These are phyloP conservation scores for Plectranthus barbatus DNA, from an alignment of 257 asterid species.

Conservation along the genomic window DNA sequence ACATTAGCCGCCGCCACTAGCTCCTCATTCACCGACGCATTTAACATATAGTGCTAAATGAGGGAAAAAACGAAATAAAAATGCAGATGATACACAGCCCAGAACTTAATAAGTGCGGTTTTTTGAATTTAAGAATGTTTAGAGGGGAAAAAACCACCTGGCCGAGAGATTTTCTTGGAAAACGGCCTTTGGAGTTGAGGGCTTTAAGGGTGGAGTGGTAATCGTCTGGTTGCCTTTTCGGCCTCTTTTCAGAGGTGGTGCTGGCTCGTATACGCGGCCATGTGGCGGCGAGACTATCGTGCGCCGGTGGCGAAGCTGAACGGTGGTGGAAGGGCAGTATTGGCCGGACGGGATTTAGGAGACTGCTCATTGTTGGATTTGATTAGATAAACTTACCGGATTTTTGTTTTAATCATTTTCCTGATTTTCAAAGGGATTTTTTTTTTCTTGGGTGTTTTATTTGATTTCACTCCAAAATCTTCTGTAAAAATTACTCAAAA, in stretches of 20 bases:
- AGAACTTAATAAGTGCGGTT: neutral
- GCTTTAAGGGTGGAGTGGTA: slow-evolving; percentile 86
- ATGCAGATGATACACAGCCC: neutral
- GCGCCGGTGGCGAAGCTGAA: slow-evolving; percentile 23
- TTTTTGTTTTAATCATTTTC: neutral
- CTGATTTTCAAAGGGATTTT: neutral
- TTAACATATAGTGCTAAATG: slow-evolving; percentile 87
- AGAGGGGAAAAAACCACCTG: slow-evolving; percentile 38
- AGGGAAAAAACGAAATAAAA: neutral
- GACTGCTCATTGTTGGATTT: slow-evolving; percentile 23
- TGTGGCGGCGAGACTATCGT: slow-evolving; percentile 19
- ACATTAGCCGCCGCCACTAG: slow-evolving; percentile 65
- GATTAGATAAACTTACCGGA: neutral
- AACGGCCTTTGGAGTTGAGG: slow-evolving; percentile 87
- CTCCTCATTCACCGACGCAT: slow-evolving; percentile 63
- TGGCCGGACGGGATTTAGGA: slow-evolving; percentile 25
- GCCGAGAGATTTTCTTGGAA: slow-evolving; percentile 90
- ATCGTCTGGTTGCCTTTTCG: slow-evolving; percentile 54
- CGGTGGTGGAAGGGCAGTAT: slow-evolving; percentile 10
- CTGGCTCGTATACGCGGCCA: slow-evolving; percentile 14
- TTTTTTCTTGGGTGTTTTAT: no score
- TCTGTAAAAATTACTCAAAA: no score
- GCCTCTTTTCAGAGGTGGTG: slow-evolving; percentile 27
- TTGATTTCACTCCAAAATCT: no score
- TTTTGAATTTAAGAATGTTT: no score